Conservation (phyloP, 2,329 filamentous ascomycete species). For the Fusarium pseudocircinatum region DNA sequence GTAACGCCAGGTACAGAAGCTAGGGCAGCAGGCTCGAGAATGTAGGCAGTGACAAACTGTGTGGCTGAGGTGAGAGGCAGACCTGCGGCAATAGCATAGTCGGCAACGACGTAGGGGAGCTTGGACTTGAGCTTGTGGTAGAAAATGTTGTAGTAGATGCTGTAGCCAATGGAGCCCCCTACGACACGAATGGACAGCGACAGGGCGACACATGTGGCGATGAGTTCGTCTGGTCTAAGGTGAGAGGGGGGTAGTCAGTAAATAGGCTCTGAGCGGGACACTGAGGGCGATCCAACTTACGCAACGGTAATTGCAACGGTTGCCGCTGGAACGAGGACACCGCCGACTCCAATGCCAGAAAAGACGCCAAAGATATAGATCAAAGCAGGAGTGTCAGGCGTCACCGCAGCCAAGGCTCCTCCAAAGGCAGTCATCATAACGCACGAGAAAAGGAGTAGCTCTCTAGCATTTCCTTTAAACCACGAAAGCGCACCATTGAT, state of each 20-base stretch:
- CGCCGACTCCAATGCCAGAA: not conserved
- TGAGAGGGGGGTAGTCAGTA: not conserved
- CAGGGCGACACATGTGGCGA: not conserved
- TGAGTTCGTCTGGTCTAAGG: not conserved
- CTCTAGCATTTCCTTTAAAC: not conserved
- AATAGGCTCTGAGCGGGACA: accelerated
- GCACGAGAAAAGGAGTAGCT: not conserved
- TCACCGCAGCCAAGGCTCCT: not conserved
- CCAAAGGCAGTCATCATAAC: not conserved
- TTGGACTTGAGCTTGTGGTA: not conserved
- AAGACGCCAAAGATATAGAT: not conserved
- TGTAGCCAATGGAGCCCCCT: not conserved
- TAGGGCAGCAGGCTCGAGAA: not conserved
- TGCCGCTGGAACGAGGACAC: not conserved
- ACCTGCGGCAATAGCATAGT: not conserved
- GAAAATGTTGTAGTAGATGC: not conserved
- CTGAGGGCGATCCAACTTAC: not conserved
- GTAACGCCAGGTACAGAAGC: not conserved
- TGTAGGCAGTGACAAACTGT: not conserved
- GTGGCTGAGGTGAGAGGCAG: not conserved
- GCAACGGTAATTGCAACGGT: not conserved
- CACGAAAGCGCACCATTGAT: not conserved
- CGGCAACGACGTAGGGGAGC: not conserved
- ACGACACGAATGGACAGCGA: not conserved
- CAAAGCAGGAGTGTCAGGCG: not conserved